phyloP scores from a whole-genome alignment of 352 stramenopile species.

The Phytophthora sp. region DNA sequence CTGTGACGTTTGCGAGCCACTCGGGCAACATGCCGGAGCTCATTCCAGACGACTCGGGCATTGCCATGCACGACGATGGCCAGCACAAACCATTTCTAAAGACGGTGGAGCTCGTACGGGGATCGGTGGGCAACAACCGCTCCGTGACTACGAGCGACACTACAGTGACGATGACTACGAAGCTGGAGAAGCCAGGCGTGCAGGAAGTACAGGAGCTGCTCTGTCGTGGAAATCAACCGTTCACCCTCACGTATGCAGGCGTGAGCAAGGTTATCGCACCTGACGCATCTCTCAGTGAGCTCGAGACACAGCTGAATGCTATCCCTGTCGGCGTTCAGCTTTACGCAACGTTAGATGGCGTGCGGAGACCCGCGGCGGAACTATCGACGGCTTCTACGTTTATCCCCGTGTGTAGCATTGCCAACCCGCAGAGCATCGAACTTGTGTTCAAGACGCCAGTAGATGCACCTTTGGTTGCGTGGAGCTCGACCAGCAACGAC shows the following conservation, averaged over 20 bases:
- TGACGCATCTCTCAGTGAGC: constrained; percentile 51
- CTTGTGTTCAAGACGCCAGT: constrained; percentile 72
- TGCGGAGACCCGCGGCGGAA: constrained; percentile 28
- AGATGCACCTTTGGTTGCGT: constrained; percentile 57
- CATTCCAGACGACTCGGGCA: constrained; percentile 44
- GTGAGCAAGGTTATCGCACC: constrained; percentile 38
- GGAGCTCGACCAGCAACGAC: constrained; percentile 63
- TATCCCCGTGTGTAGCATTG: constrained; percentile 65
- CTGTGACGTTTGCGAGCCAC: constrained; percentile 64
- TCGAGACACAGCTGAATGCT: constrained; percentile 57
- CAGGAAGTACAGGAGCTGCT: constrained; percentile 73
- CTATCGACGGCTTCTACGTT: constrained; percentile 42
- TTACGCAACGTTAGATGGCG: constrained; percentile 36
- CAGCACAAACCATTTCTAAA: constrained; percentile 66
- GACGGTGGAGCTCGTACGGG: constrained; percentile 52
- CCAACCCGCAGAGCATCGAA: constrained; percentile 40
- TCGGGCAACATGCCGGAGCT: constrained; percentile 59
- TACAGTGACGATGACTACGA: constrained; percentile 55
- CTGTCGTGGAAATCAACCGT: constrained; percentile 52
- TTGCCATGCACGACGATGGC: constrained; percentile 50
- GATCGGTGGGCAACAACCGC: constrained; percentile 75
- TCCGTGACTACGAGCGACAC: constrained; percentile 66
- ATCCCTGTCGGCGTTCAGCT: constrained; percentile 58
- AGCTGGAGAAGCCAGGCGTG: constrained; percentile 60
- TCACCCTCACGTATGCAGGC: constrained; percentile 53